Base-by-base conservation (phyloP, 768 basidiomycete genomes). In the Pisolithus tinctorius region DNA sequence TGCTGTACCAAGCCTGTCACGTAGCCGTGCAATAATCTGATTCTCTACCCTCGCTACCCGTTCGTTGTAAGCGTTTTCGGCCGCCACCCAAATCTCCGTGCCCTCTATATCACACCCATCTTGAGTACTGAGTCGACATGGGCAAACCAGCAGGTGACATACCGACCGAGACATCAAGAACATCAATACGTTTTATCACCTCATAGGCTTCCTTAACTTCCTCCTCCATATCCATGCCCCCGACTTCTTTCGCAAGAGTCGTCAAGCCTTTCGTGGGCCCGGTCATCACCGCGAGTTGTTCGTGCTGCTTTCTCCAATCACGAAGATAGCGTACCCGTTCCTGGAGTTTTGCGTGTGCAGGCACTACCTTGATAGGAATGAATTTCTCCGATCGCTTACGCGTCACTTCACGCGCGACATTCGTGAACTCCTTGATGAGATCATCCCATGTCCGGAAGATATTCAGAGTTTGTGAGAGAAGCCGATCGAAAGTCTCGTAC, bases 41-140 rank as follows among this genome's bases (percentile, higher is more conserved):
- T 97, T 97, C 73, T 99, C 96, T 17, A 99, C 95, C 11, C 95
- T 78, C 2, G 96, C 88, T 25, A 98, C 94, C 20, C 94, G 86
- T 69, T 98, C 95, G 60, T 97, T 98, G 67, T 99, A 99, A 4
- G 93, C 93, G 50, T 91, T 93, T 70, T 98, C 96, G 2, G 94
- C 94, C 0, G 93, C 83, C 29, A 95, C 86, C 95, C 94, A 98
- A 47, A 97, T 95, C 67, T 97, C 93, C 14, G 91, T 93, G 3
- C 96, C 95, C 75, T 95, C 94, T 93, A 60, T 31, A 27, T 14
- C 37, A 53, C 41, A 16, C n/a, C 36, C 52, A 43, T 57, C 39
- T 39, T 47, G 17, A 36, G 45, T 20, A 36, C 36, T 31, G 23
- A 48, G 30, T 23, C 16, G 29, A 26, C 20, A 26, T 29, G 1